Base-by-base conservation (phyloP, 148 eudicot species). In the Fagopyrum tataricum region DNA sequence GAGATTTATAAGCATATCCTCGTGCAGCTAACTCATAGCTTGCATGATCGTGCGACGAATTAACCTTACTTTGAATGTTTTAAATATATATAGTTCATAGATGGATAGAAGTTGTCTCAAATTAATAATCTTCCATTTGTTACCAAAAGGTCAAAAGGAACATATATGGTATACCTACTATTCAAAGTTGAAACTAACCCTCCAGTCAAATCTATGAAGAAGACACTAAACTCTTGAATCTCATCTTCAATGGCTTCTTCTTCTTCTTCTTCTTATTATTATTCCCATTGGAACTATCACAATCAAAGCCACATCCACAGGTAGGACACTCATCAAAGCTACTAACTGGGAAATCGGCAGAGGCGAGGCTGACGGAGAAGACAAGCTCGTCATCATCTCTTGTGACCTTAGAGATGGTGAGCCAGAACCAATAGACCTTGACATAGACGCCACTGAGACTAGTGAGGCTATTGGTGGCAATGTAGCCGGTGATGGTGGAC, bases 291-390 rank as follows among this genome's bases (percentile, higher is more conserved):
- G 4, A 13, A 47, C 24, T 47, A 14, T 74, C 84, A 48, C 91
- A 87, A 31, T 83, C 79, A 47, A 85, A 83, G 14, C 91, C 91
- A 75, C 91, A 87, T 1, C 88, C 91, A 74, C 91, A 87, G 23
- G 78, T 84, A 5, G 88, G 91, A 26, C 81, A 42, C 76, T 87
- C 87, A 10, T 73, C 72, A 23, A 87, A 85, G 24, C 66, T 69
- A 6, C 79, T 80, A n/a, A 81, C 68, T 1, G 76, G 48, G 21
- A 87, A 87, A 37, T 61, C 74, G 13, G 85, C 91, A 5, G 86
- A 83, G 0, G 80, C 75, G 15, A 85, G 39, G 15, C 91, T 84
- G 9, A 85, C 86, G 0, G 88, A 87, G 18, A 87, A 82, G 3
- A 76, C 78, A 7, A 87, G 62, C 52, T 87, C 74, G 17, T 78